Conservation (phyloP, 371 early-diverging fungal genomes). For the Mucor circinelloides region DNA sequence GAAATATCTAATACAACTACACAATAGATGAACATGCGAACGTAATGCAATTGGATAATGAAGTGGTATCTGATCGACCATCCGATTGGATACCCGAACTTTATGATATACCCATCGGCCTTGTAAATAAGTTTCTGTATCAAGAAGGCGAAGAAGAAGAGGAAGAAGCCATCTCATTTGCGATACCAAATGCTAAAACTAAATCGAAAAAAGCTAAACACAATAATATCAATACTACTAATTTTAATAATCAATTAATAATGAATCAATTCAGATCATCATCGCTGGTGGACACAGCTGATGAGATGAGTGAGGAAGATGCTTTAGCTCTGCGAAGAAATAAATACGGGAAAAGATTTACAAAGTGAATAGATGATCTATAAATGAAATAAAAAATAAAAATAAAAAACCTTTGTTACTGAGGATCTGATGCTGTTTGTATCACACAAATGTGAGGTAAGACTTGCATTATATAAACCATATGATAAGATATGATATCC, state of each 20-base stretch:
- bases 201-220: background rate
- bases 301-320: slow-evolving; percentile 5
- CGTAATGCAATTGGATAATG: slow-evolving; percentile 40
- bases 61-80: slow-evolving; percentile 41
- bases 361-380: background rate
- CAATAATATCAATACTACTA: background rate
- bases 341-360: slow-evolving; percentile 6
- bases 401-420: background rate
- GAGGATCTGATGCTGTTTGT: background rate
- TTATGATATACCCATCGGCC: slow-evolving; percentile 72
- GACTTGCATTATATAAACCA: background rate
- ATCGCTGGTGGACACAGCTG: background rate
- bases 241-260: background rate
- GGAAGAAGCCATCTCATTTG: background rate
- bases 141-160: slow-evolving; percentile 19
- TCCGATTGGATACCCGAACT: slow-evolving; percentile 72
- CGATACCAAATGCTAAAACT: background rate
- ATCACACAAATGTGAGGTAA: background rate
- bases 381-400: background rate
- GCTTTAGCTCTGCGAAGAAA: background rate
- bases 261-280: background rate
- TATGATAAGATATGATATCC: slow-evolving; percentile 3
- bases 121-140: slow-evolving; percentile 67
- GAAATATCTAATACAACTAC: background rate
- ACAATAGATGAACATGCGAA: slow-evolving; percentile 63